Conservation (phyloP, 306 rosid species). For the Begonia fuchsioides region DNA sequence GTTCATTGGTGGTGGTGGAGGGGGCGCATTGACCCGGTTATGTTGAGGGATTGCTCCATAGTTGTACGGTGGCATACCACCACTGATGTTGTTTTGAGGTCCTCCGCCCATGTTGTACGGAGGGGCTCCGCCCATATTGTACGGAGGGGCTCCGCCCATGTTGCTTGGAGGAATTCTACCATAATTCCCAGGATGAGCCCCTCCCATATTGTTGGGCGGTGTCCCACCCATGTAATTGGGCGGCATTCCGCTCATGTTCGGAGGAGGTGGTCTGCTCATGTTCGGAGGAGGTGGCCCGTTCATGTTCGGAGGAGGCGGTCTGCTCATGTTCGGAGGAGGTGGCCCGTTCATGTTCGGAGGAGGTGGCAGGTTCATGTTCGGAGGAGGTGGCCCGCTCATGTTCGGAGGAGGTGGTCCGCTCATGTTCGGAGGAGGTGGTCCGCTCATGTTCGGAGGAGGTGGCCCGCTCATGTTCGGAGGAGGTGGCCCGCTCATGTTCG, state of each 20-base stretch:
- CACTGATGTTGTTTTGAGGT: conserved; percentile 10
- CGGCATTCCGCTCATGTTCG: too few species aligned
- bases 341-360: conserved; percentile 7
- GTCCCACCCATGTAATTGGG: conserved; percentile 5
- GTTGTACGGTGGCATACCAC: conserved; percentile 9
- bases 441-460: conserved; percentile 11
- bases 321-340: too few species aligned
- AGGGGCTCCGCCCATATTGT: conserved; percentile 8
- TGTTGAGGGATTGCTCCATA: conserved; percentile 2
- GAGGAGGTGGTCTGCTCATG: conserved; percentile 19
- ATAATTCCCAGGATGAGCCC: conserved; percentile 4
- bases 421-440: conserved; percentile 4
- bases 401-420: conserved; percentile 22
- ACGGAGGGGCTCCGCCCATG: conserved; percentile 2
- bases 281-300: not conserved
- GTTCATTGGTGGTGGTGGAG: conserved; percentile 4
- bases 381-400: conserved; percentile 19
- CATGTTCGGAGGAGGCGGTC: too few species aligned
- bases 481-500: conserved; percentile 10
- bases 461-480: conserved; percentile 7
- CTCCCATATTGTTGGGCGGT: conserved; percentile 3
- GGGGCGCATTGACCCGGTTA: conserved; percentile 4
- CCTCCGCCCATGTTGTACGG: conserved; percentile 6
- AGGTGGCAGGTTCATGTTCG: not conserved
- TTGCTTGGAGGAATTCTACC: not conserved